Percentiles rank a stretch among this genome's conserved stretches.
Evolutionary conservation across 2,329 filamentous ascomycete genomes (phyloP).

Genomic region (Fusarium domesticum): DNA sequence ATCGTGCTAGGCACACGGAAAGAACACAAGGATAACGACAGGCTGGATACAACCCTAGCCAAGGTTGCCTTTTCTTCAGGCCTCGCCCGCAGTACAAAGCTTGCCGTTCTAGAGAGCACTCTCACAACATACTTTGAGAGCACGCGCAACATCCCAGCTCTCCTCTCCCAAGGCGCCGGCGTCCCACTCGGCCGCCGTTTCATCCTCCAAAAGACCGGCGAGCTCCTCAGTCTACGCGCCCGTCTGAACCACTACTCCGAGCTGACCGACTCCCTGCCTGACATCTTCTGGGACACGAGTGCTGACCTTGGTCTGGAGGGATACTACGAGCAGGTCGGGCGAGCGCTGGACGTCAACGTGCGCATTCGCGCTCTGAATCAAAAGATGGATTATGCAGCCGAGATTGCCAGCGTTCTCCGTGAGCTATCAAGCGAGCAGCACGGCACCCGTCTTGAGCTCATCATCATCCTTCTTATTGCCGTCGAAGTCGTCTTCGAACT

Average conservation of each 20-base stretch:
- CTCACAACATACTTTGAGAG: slow-evolving; percentile 82
- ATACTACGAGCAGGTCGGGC: slow-evolving; percentile 92
- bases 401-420: slow-evolving; percentile 85
- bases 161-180: slow-evolving; percentile 63
- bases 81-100: slow-evolving; percentile 85
- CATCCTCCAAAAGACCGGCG: slow-evolving; percentile 89
- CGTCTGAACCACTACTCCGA: slow-evolving; percentile 97
- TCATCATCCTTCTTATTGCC: slow-evolving; percentile 90
- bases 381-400: slow-evolving; percentile 96
- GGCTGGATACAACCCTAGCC: slow-evolving; percentile 66
- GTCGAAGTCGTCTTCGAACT: slow-evolving; percentile 91
- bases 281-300: slow-evolving; percentile 92
- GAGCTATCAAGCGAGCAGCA: slow-evolving; percentile 90
- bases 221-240: slow-evolving; percentile 82
- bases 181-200: slow-evolving; percentile 59
- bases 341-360: slow-evolving; percentile 84
- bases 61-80: slow-evolving; percentile 97
- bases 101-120: slow-evolving; percentile 84
- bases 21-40: slow-evolving; percentile 44
- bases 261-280: slow-evolving; percentile 88
- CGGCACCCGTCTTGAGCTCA: slow-evolving; percentile 84
- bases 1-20: slow-evolving; percentile 81
- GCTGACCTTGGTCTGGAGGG: slow-evolving; percentile 87
- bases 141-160: slow-evolving; percentile 75
- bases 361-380: slow-evolving; percentile 90